Percentiles rank a stretch among this genome's conserved stretches.
These are phyloP conservation scores for Biancaea sappan DNA, from an alignment of 306 rosid species.

Conservation along the genomic window DNA sequence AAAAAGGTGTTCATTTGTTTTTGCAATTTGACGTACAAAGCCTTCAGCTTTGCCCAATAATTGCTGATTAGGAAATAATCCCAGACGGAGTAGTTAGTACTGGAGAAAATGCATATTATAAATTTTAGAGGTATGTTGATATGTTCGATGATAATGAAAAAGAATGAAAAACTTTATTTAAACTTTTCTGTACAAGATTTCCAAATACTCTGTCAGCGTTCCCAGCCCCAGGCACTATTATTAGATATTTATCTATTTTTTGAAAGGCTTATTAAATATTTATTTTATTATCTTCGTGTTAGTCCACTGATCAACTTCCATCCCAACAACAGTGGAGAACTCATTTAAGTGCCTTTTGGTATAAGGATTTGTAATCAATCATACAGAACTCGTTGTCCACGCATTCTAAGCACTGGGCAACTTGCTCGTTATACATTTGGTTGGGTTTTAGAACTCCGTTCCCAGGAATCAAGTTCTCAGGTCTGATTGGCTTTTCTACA, in stretches of 20 bases:
- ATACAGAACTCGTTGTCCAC: too few relatives aligned
- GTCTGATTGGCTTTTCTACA: too few relatives aligned
- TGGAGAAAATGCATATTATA: neutral
- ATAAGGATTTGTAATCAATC: too few relatives aligned
- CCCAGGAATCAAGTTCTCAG: too few relatives aligned
- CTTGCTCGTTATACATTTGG: too few relatives aligned
- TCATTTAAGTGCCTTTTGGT: too few relatives aligned
- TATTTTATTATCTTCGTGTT: neutral
- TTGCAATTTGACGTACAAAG: slow-evolving; percentile 13
- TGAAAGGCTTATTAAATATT: too few relatives aligned
- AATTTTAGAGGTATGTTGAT: neutral
- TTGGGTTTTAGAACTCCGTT: too few relatives aligned
- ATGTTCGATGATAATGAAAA: too few relatives aligned
- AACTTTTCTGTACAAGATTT: neutral
- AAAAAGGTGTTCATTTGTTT: slow-evolving; percentile 29
- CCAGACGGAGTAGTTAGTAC: neutral
- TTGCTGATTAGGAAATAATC: neutral
- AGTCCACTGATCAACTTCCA: neutral
- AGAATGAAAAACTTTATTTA: neutral
- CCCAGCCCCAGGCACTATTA: neutral
- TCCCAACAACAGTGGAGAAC: neutral
- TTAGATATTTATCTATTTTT: too few relatives aligned
- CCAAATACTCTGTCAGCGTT: neutral
- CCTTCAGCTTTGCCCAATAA: neutral
- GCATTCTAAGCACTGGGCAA: too few relatives aligned